Evolutionary conservation across 345 rosid species (phyloP), one percentile per base, ranked within the genome.

Genomic region (Eutrema yunnanense): DNA sequence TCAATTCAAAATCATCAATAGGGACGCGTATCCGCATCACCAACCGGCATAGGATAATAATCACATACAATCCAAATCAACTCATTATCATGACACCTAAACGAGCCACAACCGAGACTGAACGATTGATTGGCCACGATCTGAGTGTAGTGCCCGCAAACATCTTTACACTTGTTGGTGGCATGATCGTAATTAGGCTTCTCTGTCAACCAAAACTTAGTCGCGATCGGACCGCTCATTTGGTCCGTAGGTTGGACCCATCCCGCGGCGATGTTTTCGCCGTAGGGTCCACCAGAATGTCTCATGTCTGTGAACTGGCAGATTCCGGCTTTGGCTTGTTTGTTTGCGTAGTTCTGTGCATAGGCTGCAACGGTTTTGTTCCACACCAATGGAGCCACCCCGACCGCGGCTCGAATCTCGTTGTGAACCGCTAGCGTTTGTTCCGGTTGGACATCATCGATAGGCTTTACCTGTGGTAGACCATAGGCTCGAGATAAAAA

Each of bases 111-210:
- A 0, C 96, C 96, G 0, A 90, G 10, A 1, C 78, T 81, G 14
- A 63, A 71, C 2, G 94, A 84, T 62, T 84, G 54, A 14, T 82
- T 75, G 74, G 94, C 87, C 62, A 90, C 92, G 46, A 86, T 85
- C 62, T 87, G 93, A 8, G 96, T 87, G 42, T 90, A 90, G 58
- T 90, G 96, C 8, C 82, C 83, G 32, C 96, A 90, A 13, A 34
- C 64, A 44, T 69, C 68, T 3, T 9, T 66, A 11, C 94, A 89
- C 2, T 67, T 48, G 60, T 86, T 92, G 2, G 92, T 60, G 8
- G 3, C 49, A 66, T 86, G 65, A 26, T 86, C 48, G n/a, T 90
- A 92, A 40, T 80, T 3, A 13, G 50, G 69, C 83, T 82, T 81
- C 82, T 87, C 96, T 6, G 73, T 72, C 2, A 60, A 81, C 93